A percentile compares a stretch with the other conserved stretches of the same genome.
Evolutionary conservation across 148 eudicot species (phyloP).

Genomic region (Chenopodium quinoa): DNA sequence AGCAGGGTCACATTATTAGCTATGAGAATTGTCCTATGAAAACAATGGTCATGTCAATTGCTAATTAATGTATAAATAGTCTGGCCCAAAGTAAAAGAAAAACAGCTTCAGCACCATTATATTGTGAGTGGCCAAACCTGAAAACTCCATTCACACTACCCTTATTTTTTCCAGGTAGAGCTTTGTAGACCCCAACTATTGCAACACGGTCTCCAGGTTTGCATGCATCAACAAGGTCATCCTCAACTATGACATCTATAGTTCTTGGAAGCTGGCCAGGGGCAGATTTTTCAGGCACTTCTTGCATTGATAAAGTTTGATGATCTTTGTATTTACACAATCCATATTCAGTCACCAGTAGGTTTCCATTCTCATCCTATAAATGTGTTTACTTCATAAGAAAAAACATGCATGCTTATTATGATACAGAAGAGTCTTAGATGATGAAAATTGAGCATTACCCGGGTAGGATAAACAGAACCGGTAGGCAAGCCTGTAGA

Average conservation of each 20-base stretch:
- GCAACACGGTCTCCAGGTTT: constrained; percentile 99
- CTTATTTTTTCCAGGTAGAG: constrained; percentile 91
- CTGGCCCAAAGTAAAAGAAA: constrained; percentile 2
- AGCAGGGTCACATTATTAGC: constrained; percentile 89
- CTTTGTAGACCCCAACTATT: constrained; percentile 92
- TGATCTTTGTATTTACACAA: constrained; percentile 97
- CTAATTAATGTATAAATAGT: background rate
- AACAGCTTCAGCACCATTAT: background rate
- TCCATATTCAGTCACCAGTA: constrained; percentile 93
- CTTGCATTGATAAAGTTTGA: constrained; percentile 97
- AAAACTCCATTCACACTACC: constrained; percentile 97
- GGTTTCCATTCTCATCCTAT: constrained; percentile 93
- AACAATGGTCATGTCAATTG: constrained; percentile 3
- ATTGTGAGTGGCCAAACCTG: constrained; percentile 48
- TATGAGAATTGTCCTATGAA: constrained; percentile 83
- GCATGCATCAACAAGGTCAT: constrained; percentile 95
- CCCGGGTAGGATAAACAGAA: constrained; percentile 98
- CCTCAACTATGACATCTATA: constrained; percentile 89
- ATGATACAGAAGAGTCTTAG: background rate
- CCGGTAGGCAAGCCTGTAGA: constrained; percentile 94
- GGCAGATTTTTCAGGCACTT: constrained; percentile 96
- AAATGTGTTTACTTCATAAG: constrained; percentile 9
- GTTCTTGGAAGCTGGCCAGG: constrained; percentile 99
- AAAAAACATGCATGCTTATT: background rate
- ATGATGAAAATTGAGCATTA: constrained; percentile 25